Evolutionary conservation across 768 basidiomycete genomes (phyloP).

Genomic region (Calocera viscosa): DNA sequence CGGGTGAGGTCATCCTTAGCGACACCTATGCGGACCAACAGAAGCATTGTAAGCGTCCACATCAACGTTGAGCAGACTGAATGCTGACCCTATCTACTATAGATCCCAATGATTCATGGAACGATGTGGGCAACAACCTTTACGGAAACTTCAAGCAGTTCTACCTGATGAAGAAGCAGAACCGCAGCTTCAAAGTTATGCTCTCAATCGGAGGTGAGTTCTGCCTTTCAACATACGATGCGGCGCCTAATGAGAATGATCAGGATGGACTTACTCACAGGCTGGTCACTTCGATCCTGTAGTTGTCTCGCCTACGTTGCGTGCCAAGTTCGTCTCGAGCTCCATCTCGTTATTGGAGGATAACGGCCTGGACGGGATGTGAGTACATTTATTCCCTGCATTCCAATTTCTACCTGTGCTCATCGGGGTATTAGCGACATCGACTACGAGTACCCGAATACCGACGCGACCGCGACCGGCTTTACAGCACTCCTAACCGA

Average conservation of each 20-base stretch:
- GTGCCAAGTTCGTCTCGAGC: constrained; percentile 45
- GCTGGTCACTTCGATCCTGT: constrained; percentile 51
- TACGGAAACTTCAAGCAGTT: constrained; percentile 75
- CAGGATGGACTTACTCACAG: constrained; percentile 58
- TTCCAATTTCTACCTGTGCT: neutral
- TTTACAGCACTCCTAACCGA: constrained; percentile 53
- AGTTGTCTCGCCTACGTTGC: constrained; percentile 35
- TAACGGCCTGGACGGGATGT: constrained; percentile 74
- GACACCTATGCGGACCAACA: constrained; percentile 65
- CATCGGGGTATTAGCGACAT: constrained; percentile 37
- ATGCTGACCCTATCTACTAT: constrained; percentile 7
- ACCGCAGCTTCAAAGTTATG: constrained; percentile 38
- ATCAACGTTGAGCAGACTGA: neutral
- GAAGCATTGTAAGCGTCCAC: constrained; percentile 22
- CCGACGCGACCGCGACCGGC: constrained; percentile 45
- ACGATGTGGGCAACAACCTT: constrained; percentile 59
- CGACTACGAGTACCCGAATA: constrained; percentile 68
- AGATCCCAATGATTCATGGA: constrained; percentile 55
- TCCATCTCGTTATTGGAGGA: constrained; percentile 50
- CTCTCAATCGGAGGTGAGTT: constrained; percentile 37
- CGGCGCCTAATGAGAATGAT: constrained; percentile 20
- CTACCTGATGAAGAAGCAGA: constrained; percentile 28
- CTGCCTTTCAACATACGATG: too few relatives aligned
- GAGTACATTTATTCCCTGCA: constrained; percentile 18
- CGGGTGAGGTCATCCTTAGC: constrained; percentile 52